Evolutionary conservation across 2,329 filamentous ascomycete species (phyloP), one percentile per base, ranked within the genome.

Genomic region (Phaeophleospora eucalypticola): DNA sequence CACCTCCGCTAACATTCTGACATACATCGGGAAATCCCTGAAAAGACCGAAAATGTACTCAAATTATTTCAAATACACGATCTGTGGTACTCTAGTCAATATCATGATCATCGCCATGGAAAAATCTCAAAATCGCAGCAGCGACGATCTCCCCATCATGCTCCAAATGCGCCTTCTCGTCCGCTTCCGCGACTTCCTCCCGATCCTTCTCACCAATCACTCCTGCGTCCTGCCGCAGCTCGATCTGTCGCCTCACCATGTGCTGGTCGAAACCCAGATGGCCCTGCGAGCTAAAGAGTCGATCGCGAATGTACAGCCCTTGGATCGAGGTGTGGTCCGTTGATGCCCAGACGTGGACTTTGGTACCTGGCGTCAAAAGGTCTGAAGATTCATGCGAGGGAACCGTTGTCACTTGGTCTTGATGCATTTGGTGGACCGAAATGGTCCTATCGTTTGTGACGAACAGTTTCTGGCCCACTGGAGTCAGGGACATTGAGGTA

Each of bases 301-400:
- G 57, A 44, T 70, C 68, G 12, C 58, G 58, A 19, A 75, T 68
- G 48, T 74, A 76, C 17, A 74, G 53, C 0, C 71, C 71, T 49
- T 75, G 73, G 0, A 75, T 65, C 8, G 62, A 57, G 0, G 70
- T 74, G 47, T 72, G 68, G 7, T 70, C 68, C n/a, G 67, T 70
- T 16, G 60, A 66, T 2, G 70, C 73, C 71, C 72, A 75, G 35
- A 78, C 70, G 24, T 77, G 68, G 1, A 82, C 70, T 29, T 71
- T 68, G 0, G 69, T 67, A 2, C 63, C 67, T 0, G 64, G 46
- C 1, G 51, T n/a, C 0, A 78, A 62, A 18, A 77, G 58, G 1
- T 52, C 49, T 1, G 62, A 57, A 4, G 42, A 65, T 33, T 58
- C 41, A 1, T 53, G 44, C 1, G 61, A 63, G 0, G 69, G 68